A percentile compares a stretch with the other conserved stretches of the same genome.
phyloP scores from a whole-genome alignment of 768 basidiomycete species.

The Gautieria morchelliformis region DNA sequence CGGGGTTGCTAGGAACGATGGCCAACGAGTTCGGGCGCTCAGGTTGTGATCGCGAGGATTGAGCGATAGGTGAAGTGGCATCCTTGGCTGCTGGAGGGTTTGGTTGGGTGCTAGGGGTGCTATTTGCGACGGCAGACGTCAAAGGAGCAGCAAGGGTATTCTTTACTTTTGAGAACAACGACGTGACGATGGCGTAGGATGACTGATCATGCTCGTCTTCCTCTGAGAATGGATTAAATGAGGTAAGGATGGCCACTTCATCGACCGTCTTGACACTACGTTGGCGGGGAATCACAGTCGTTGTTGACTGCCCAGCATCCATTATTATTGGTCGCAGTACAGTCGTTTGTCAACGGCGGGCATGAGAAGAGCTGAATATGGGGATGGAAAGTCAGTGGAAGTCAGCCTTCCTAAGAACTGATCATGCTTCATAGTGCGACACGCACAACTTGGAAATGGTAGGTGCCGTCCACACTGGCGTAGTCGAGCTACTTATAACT shows the following conservation, averaged over 20 bases:
- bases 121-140: conserved; percentile 35
- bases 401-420: too few relatives aligned
- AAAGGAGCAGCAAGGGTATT: conserved; percentile 65
- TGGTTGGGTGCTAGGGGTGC: conserved; percentile 21
- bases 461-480: too few relatives aligned
- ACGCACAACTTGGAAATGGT: too few relatives aligned
- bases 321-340: not conserved
- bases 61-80: conserved; percentile 23
- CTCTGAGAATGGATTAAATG: conserved; percentile 88
- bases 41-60: conserved; percentile 37
- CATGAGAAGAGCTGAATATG: not conserved
- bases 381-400: too few relatives aligned
- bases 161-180: conserved; percentile 73
- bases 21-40: conserved; percentile 55
- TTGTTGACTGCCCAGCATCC: not conserved
- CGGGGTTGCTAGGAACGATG: conserved; percentile 43
- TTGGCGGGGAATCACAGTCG: conserved; percentile 4
- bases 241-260: conserved; percentile 69
- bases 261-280: conserved; percentile 16
- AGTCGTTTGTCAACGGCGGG: not conserved
- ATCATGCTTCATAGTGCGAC: too few relatives aligned
- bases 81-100: conserved; percentile 23
- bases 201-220: conserved; percentile 87
- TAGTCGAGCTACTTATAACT: too few relatives aligned
- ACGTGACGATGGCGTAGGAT: conserved; percentile 75